These are phyloP conservation scores for Pseudognaphalium luteoalbum DNA, from an alignment of 129 eudicot genomes.

Conservation along the genomic window DNA sequence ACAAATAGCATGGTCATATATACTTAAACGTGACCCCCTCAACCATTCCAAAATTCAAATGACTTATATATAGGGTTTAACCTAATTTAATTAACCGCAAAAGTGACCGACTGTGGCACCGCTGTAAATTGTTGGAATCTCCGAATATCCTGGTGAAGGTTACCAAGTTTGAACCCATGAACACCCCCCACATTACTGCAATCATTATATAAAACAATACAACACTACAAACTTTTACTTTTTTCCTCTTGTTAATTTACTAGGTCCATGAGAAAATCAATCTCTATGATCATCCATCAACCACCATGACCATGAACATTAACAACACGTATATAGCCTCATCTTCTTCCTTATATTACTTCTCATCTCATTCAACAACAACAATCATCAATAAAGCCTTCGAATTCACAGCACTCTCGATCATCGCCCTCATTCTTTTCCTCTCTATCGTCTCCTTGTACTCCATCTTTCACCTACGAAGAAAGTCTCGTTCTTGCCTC, in stretches of 20 bases:
- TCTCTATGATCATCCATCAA: neutral
- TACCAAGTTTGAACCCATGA: conserved; percentile 9
- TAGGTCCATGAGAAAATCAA: conserved; percentile 43
- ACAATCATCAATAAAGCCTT: conserved; percentile 33
- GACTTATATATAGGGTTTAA: too few relatives aligned
- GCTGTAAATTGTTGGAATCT: conserved; percentile 17
- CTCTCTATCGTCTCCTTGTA: conserved; percentile 49
- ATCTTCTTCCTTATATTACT: too few relatives aligned
- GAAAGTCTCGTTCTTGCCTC: conserved; percentile 36
- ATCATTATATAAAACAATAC: too few relatives aligned
- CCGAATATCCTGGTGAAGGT: conserved; percentile 27
- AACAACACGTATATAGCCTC: neutral
- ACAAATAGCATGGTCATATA: too few relatives aligned
- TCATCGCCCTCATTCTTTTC: conserved; percentile 39
- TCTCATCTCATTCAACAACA: too few relatives aligned
- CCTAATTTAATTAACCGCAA: too few relatives aligned
- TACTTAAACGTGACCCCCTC: too few relatives aligned
- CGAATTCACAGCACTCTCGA: conserved; percentile 33
- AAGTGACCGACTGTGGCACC: neutral
- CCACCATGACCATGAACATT: conserved; percentile 5
- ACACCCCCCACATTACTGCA: too few relatives aligned
- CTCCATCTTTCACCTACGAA: conserved; percentile 48
- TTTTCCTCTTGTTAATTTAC: neutral
- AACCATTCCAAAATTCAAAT: too few relatives aligned
- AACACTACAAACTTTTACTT: neutral